These are phyloP conservation scores for Apiotrichum porosum DNA, from an alignment of 1,284 basidiomycete species.

Conservation along the genomic window DNA sequence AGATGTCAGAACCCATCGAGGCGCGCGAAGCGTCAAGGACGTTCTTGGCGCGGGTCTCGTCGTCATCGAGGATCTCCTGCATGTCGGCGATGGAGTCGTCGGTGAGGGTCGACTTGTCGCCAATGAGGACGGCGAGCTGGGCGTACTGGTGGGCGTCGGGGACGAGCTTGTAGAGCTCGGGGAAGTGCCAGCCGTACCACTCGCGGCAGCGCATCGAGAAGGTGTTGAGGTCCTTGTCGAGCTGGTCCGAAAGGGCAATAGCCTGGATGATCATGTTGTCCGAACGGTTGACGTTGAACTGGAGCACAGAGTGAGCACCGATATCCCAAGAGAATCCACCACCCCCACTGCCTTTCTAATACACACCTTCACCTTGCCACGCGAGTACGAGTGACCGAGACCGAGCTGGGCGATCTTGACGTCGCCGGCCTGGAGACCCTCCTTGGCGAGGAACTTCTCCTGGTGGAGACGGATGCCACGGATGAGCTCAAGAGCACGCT, in stretches of 20 bases:
- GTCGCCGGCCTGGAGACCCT: conserved; percentile 75
- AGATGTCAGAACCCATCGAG: conserved; percentile 91
- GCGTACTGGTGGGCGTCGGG: conserved; percentile 96
- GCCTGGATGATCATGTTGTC: conserved; percentile 99
- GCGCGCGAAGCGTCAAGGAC: conserved; percentile 89
- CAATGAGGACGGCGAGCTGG: conserved; percentile 79
- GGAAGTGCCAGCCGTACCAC: conserved; percentile 99
- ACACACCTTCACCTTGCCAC: conserved; percentile 82
- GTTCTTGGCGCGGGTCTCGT: conserved; percentile 83
- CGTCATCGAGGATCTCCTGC: conserved; percentile 77
- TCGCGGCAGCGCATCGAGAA: conserved; percentile 98
- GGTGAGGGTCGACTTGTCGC: conserved; percentile 64
- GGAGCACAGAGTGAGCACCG: conserved; percentile 5
- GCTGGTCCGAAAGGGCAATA: conserved; percentile 94
- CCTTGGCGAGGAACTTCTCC: conserved; percentile 67
- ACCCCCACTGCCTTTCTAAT: too few species aligned
- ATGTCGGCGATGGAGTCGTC: conserved; percentile 73
- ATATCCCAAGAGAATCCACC: background rate
- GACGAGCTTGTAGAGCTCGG: conserved; percentile 90
- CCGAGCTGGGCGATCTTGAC: conserved; percentile 90
- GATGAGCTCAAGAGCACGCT: conserved; percentile 79
- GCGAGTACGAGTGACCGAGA: conserved; percentile 95
- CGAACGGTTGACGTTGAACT: conserved; percentile 97
- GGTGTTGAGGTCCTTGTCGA: conserved; percentile 99
- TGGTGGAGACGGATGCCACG: conserved; percentile 92